Percentiles rank a stretch among this genome's conserved stretches.
phyloP scores from a whole-genome alignment of 2,329 filamentous ascomycete species.

The Monosporascus cannonballus region DNA sequence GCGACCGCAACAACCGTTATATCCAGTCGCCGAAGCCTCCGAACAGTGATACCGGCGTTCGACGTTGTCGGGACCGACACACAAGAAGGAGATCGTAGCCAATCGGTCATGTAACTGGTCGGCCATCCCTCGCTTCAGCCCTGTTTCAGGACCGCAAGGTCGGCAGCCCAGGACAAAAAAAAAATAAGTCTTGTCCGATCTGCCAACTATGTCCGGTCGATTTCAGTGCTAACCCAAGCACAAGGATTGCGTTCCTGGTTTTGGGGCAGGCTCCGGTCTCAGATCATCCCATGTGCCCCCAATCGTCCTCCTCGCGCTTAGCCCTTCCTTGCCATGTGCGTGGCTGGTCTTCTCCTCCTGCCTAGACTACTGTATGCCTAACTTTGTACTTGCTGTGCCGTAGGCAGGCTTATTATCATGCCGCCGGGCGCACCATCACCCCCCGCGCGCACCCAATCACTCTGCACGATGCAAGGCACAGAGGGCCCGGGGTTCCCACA shows the following conservation, averaged over 20 bases:
- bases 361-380: too few species aligned
- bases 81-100: neutral
- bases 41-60: neutral
- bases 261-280: neutral
- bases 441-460: neutral
- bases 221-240: neutral
- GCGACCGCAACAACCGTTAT: neutral
- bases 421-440: neutral
- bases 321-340: too few species aligned
- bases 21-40: neutral
- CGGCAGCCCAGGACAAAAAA: too few species aligned
- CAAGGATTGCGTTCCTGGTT: neutral
- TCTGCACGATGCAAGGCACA: neutral
- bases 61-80: neutral
- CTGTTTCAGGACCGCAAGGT: too few species aligned
- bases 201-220: too few species aligned
- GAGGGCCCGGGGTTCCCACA: neutral
- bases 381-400: too few species aligned
- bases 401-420: neutral
- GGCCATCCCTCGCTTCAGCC: neutral
- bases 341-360: too few species aligned
- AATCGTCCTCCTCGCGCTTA: too few species aligned
- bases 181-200: too few species aligned
- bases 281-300: too few species aligned
- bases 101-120: too few species aligned